Evolutionary conservation across 768 basidiomycete genomes (phyloP).

Genomic region (Pleurotus ostreatus): DNA sequence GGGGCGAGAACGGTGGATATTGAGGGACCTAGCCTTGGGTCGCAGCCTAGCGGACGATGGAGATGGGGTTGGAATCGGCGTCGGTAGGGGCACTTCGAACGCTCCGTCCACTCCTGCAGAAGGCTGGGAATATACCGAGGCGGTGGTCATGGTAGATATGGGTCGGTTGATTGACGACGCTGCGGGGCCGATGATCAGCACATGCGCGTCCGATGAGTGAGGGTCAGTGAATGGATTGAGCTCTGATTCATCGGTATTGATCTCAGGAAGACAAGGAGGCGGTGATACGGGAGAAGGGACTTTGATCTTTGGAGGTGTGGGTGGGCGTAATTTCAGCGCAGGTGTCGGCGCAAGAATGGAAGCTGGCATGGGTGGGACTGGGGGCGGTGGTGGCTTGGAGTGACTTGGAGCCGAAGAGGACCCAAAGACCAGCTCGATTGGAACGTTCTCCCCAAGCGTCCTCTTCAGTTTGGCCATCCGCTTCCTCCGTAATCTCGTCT

Average conservation of each 20-base stretch:
- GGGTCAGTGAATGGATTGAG: slow-evolving; percentile 3
- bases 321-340: background rate
- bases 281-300: background rate
- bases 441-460: slow-evolving; percentile 57
- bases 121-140: slow-evolving; percentile 7
- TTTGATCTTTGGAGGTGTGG: slow-evolving; percentile 5
- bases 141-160: slow-evolving; percentile 5
- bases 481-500: slow-evolving; percentile 24
- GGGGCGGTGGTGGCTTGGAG: slow-evolving; percentile 9
- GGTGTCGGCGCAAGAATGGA: background rate
- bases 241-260: background rate
- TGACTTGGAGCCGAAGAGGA: slow-evolving; percentile 6
- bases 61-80: background rate
- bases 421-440: slow-evolving; percentile 47
- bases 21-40: slow-evolving; percentile 3
- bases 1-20: background rate
- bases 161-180: background rate
- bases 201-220: background rate
- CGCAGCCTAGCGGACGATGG: background rate
- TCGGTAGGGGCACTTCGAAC: background rate
- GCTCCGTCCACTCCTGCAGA: background rate
- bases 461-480: slow-evolving; percentile 57
- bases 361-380: background rate
- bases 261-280: slow-evolving; percentile 1
- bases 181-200: background rate